phyloP scores from a whole-genome alignment of 2,329 filamentous ascomycete genomes.

The Colletotrichum spaethianum region DNA sequence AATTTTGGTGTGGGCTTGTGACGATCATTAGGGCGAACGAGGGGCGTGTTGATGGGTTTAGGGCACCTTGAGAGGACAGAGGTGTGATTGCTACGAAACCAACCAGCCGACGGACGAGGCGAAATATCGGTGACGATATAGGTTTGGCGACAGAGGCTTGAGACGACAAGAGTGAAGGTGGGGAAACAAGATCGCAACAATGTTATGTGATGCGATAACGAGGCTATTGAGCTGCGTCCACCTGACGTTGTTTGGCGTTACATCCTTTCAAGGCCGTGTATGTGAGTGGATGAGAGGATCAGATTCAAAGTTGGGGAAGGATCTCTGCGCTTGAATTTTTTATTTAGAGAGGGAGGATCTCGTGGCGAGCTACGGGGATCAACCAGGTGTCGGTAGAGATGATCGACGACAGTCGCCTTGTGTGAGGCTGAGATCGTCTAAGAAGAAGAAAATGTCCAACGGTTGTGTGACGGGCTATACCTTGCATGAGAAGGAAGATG shows the following conservation, averaged over 20 bases:
- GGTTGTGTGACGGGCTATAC: slow-evolving; percentile 14
- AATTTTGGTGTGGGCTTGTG: slow-evolving; percentile 5
- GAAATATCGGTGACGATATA: slow-evolving; percentile 4
- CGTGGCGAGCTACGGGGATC: slow-evolving; percentile 33
- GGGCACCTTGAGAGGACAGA: not conserved
- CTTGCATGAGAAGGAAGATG: slow-evolving; percentile 7
- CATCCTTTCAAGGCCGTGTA: slow-evolving; percentile 16
- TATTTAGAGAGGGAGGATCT: slow-evolving; percentile 19
- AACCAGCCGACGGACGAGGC: slow-evolving; percentile 3
- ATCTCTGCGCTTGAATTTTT: slow-evolving; percentile 24
- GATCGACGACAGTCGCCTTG: slow-evolving; percentile 34
- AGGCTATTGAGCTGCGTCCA: slow-evolving; percentile 20
- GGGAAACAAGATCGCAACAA: slow-evolving; percentile 6
- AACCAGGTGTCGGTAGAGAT: slow-evolving; percentile 33
- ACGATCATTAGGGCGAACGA: slow-evolving; percentile 16
- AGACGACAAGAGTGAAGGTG: slow-evolving; percentile 12
- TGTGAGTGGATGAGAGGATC: slow-evolving; percentile 29
- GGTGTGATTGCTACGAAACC: slow-evolving; percentile 5
- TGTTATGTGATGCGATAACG: slow-evolving; percentile 17
- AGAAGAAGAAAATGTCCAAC: slow-evolving; percentile 24
- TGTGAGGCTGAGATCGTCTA: slow-evolving; percentile 37
- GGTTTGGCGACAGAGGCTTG: slow-evolving; percentile 20
- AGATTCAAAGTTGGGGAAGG: slow-evolving; percentile 16
- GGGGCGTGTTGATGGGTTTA: not conserved
- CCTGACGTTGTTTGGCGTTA: not conserved